Base-by-base conservation (phyloP, 2,329 filamentous ascomycete species). In the Alternaria viburni region DNA sequence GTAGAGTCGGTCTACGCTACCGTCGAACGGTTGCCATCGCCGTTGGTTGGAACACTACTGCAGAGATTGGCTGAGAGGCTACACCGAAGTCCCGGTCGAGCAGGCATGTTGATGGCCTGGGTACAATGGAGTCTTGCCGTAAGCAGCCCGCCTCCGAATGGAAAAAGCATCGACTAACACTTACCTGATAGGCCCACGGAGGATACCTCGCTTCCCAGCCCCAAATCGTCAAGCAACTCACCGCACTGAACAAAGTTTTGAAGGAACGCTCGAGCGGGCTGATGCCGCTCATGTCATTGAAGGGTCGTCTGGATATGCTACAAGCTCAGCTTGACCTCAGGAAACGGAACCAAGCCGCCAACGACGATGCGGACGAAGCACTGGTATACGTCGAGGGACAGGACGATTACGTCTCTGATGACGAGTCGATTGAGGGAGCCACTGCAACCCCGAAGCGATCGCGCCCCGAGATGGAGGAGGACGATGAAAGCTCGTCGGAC, bases 261-360 rank as follows among this genome's bases (percentile, higher is more conserved):
- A 91, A 93, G 66, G 93, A 97, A 81, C 89, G 96, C 45, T 91
- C 93, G 32, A 90, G 90, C 67, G 93, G 93, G 15, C 85, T 98
- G 23, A 89, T 91, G 65, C 93, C 91, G 68, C 84, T 99, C 49
- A 84, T 99, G 36, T 88, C 94, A 19, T 86, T 99, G 64, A 97
- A 97, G 83, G 96, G 96, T 23, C 97, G 97, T 81, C 86, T 99
- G 30, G 95, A 98, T 77, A 93, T 99, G 88, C 86, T 98, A 52
- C 91, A 96, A 74, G 90, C 93, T 7, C 96, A 99, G 81, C 90
- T 98, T 79, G 89, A 92, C 72, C 83, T 97, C 72, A 86, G 96
- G 54, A 89, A 88, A 73, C 88, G 86, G 65, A 88, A 93, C 80
- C 88, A 82, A 50, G 82, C 84, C 43, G 84, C 85, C 2, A 85